Evolutionary conservation across 768 basidiomycete genomes (phyloP).

Genomic region (Boletales sp.): DNA sequence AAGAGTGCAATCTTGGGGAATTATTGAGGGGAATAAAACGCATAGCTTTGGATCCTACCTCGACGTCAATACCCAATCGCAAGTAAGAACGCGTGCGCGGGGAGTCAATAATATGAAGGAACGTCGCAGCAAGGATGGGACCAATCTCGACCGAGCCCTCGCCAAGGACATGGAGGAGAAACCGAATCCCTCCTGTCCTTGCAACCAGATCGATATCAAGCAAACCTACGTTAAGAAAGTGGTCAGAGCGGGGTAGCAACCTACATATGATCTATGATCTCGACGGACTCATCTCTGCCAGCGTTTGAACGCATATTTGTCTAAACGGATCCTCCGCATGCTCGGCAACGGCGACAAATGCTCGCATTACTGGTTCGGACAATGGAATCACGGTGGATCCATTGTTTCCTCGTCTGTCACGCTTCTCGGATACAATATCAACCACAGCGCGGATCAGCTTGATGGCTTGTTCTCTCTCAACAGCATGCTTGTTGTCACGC

Average conservation of each 20-base stretch:
- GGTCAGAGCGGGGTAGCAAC: constrained; percentile 8
- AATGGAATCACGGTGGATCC: constrained; percentile 53
- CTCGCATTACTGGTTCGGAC: constrained; percentile 77
- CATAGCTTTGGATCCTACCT: constrained; percentile 48
- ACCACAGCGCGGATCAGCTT: constrained; percentile 84
- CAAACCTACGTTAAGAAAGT: constrained; percentile 52
- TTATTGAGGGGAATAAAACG: background rate
- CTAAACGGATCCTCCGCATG: constrained; percentile 88
- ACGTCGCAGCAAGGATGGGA: constrained; percentile 72
- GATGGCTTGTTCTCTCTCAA: constrained; percentile 90
- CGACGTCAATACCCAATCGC: constrained; percentile 80
- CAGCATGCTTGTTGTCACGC: constrained; percentile 76
- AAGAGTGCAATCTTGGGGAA: constrained; percentile 70
- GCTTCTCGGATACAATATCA: constrained; percentile 64
- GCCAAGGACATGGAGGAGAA: constrained; percentile 81
- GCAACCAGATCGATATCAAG: constrained; percentile 83
- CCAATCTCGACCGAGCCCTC: constrained; percentile 86
- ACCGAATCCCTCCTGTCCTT: constrained; percentile 78
- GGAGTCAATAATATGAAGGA: constrained; percentile 81
- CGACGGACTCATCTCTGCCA: constrained; percentile 82
- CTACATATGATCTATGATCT: constrained; percentile 1
- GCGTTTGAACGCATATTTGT: constrained; percentile 75
- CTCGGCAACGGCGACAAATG: constrained; percentile 91
- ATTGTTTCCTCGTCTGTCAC: constrained; percentile 36
- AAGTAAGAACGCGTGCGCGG: constrained; percentile 79